Percentiles rank a stretch among this genome's conserved stretches.
phyloP scores from a whole-genome alignment of 352 stramenopile genomes.

The Globisporangium viniferum region DNA sequence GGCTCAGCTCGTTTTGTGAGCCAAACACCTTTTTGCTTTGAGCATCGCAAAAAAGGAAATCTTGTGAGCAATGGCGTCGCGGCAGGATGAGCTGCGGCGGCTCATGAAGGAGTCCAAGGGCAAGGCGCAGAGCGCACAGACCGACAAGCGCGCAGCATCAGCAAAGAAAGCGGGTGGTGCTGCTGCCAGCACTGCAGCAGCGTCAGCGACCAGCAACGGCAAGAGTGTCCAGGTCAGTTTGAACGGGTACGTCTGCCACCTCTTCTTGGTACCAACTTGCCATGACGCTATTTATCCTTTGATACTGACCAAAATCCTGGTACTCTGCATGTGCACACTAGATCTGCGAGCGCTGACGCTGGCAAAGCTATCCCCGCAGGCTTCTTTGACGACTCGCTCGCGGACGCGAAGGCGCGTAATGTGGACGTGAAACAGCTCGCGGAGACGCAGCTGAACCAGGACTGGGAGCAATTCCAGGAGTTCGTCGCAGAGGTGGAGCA shows the following conservation, averaged over 20 bases:
- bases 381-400: slow-evolving; percentile 54
- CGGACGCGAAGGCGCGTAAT: slow-evolving; percentile 44
- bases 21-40: no score
- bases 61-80: slow-evolving; percentile 11
- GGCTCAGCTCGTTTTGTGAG: no score
- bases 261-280: not conserved
- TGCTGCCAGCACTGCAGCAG: not conserved
- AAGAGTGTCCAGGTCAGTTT: not conserved
- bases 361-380: slow-evolving; percentile 25
- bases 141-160: not conserved
- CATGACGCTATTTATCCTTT: not conserved
- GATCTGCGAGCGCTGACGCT: not conserved
- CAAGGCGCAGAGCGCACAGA: slow-evolving; percentile 16
- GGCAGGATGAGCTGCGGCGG: slow-evolving; percentile 33
- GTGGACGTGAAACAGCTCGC: slow-evolving; percentile 45
- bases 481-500: slow-evolving; percentile 60
- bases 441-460: slow-evolving; percentile 35
- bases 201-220: not conserved
- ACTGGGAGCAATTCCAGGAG: slow-evolving; percentile 62
- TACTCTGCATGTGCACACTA: not conserved
- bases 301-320: not conserved
- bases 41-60: not conserved
- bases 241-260: not conserved
- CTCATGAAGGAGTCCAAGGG: slow-evolving; percentile 43
- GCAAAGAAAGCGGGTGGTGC: not conserved